Percentiles rank a stretch among this genome's conserved stretches.
Conservation (phyloP, 495 filamentous ascomycete genomes). For the Penicillium paxilli region DNA sequence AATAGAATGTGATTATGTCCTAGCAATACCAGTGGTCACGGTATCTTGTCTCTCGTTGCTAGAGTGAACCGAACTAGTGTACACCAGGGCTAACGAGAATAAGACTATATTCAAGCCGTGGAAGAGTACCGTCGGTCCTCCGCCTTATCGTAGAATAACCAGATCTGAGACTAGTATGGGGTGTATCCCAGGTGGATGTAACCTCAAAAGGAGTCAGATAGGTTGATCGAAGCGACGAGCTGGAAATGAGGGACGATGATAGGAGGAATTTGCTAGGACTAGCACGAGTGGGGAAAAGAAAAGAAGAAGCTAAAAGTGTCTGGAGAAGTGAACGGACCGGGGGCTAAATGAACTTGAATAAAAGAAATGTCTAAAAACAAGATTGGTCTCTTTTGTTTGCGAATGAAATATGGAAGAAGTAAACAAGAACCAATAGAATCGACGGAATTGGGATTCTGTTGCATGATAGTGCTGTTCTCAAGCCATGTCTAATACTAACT, state of each 20-base stretch:
- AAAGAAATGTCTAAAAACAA: no score
- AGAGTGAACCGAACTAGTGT: no score
- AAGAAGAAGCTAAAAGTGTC: neutral
- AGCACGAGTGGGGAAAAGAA: slow-evolving; percentile 2
- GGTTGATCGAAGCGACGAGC: slow-evolving; percentile 1
- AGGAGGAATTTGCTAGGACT: neutral
- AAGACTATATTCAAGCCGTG: no score
- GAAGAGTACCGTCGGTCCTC: slow-evolving; percentile 14
- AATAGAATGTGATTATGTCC: no score
- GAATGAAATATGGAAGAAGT: neutral
- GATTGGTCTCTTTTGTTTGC: no score
- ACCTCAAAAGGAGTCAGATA: slow-evolving; percentile 4
- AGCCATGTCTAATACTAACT: neutral
- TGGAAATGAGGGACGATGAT: neutral
- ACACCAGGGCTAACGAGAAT: no score
- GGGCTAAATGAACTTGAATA: no score
- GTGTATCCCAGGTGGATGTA: slow-evolving; percentile 8
- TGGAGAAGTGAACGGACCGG: neutral
- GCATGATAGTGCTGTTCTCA: neutral
- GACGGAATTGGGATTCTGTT: neutral
- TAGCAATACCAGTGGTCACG: no score
- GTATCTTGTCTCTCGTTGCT: no score
- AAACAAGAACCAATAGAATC: neutral
- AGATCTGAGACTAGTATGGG: slow-evolving; percentile 7
- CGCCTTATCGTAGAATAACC: slow-evolving; percentile 14